Conservation (phyloP, 1,284 basidiomycete genomes). For the Lentinus polychrous region DNA sequence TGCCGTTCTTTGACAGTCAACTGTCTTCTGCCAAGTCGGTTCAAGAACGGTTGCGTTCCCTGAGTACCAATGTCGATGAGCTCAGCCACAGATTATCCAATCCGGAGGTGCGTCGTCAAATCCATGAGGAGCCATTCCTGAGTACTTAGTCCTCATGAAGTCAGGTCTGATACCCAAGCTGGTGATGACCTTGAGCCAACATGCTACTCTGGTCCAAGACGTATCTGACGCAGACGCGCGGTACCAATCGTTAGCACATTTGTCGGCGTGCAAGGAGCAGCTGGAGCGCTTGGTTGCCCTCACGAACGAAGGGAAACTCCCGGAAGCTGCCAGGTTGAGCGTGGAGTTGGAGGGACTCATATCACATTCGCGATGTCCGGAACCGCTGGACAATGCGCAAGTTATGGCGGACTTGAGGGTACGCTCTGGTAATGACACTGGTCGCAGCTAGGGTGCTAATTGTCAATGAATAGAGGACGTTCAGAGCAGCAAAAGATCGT, state of each 20-base stretch:
- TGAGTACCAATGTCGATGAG: conserved; percentile 46
- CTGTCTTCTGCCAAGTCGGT: conserved; percentile 54
- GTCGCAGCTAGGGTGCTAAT: conserved; percentile 7
- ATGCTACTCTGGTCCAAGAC: conserved; percentile 55
- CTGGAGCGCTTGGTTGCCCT: conserved; percentile 37
- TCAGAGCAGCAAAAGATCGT: conserved; percentile 47
- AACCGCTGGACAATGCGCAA: conserved; percentile 42
- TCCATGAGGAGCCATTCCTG: conserved; percentile 3
- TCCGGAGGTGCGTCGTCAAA: conserved; percentile 40
- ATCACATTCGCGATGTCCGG: conserved; percentile 32
- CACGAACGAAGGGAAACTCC: conserved; percentile 49
- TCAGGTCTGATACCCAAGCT: conserved; percentile 59
- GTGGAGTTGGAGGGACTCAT: conserved; percentile 38
- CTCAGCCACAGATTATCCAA: conserved; percentile 45
- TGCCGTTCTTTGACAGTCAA: conserved; percentile 59
- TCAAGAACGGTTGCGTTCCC: conserved; percentile 46
- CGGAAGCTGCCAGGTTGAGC: conserved; percentile 46
- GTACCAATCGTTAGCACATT: conserved; percentile 44
- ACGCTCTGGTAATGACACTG: conserved; percentile 14
- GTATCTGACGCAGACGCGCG: conserved; percentile 44
- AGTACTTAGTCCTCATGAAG: conserved; percentile 31
- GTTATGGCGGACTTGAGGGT: conserved; percentile 57
- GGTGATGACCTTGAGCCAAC: conserved; percentile 41
- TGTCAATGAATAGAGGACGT: conserved; percentile 36
- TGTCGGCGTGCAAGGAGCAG: conserved; percentile 42